Percentiles rank a stretch among this genome's conserved stretches.
These are phyloP conservation scores for Exserohilum turcica DNA, from an alignment of 2,329 filamentous ascomycete species.

Conservation along the genomic window DNA sequence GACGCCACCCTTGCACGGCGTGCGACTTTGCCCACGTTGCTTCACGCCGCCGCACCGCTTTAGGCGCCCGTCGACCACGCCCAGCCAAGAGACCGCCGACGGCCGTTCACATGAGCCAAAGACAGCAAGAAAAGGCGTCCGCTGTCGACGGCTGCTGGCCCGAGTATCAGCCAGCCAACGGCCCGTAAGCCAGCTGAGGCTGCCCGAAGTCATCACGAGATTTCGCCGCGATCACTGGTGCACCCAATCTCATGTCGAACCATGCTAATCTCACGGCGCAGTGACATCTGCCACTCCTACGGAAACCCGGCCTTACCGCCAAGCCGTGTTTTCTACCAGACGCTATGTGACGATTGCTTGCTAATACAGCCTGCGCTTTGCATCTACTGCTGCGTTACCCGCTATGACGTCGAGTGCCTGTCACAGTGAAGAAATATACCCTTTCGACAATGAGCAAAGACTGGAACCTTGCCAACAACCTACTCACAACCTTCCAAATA, in stretches of 20 bases:
- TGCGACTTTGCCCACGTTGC: conserved; percentile 8
- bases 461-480: conserved; percentile 2
- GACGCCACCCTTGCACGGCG: conserved; percentile 4
- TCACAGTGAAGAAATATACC: conserved; percentile 25
- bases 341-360: conserved; percentile 14
- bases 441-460: conserved; percentile 7
- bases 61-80: background rate
- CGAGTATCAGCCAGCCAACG: background rate
- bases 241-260: background rate
- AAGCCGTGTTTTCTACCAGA: conserved; percentile 2
- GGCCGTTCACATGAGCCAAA: background rate
- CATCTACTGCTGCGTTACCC: conserved; percentile 21
- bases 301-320: conserved; percentile 5
- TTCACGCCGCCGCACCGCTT: background rate
- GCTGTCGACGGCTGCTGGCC: background rate
- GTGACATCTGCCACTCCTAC: background rate
- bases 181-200: background rate
- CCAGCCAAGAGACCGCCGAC: background rate
- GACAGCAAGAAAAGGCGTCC: background rate
- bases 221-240: background rate
- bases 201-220: conserved; percentile 2
- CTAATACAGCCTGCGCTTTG: conserved; percentile 15
- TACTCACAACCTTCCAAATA: background rate
- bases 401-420: conserved; percentile 39
- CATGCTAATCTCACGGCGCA: background rate